Conservation (phyloP, 192 early-diverging fungal species). For the Entomortierella chlamydospora region DNA sequence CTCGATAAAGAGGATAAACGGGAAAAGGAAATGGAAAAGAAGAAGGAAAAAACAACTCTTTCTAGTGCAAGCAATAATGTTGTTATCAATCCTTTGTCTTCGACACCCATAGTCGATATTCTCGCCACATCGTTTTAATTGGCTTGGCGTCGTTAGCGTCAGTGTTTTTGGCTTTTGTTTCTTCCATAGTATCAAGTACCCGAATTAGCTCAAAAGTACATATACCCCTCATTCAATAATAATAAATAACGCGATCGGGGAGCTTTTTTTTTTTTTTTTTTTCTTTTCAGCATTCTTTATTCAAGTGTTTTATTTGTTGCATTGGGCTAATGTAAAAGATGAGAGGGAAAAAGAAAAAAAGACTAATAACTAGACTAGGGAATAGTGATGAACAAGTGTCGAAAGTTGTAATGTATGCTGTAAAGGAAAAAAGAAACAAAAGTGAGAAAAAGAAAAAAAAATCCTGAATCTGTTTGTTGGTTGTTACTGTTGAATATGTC, state of each 20-base stretch:
- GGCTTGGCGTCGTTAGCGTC: no score
- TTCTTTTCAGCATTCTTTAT: slow-evolving; percentile 3
- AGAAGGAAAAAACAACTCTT: slow-evolving; percentile 1
- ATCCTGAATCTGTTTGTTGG: neutral
- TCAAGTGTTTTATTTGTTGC: neutral
- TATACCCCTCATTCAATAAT: no score
- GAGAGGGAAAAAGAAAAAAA: neutral
- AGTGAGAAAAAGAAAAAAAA: neutral
- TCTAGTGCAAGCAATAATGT: neutral
- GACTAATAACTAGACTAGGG: neutral
- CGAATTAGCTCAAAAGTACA: no score
- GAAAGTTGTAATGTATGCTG: neutral
- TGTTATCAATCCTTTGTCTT: neutral
- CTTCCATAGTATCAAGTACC: no score
- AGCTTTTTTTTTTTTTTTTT: no score
- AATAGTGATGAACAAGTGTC: neutral
- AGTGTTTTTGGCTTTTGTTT: no score
- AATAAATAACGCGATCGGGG: no score
- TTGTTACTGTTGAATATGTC: neutral
- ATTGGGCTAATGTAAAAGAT: no score
- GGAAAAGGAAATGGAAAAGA: slow-evolving; percentile 15
- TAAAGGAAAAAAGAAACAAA: neutral
- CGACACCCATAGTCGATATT: slow-evolving; percentile 1
- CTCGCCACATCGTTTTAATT: slow-evolving; percentile 6
- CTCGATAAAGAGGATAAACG: slow-evolving; percentile 43